A percentile compares a stretch with the other conserved stretches of the same genome.
Evolutionary conservation across 169 alveolate genomes (phyloP).

Genomic region (Plasmodium fragile): DNA sequence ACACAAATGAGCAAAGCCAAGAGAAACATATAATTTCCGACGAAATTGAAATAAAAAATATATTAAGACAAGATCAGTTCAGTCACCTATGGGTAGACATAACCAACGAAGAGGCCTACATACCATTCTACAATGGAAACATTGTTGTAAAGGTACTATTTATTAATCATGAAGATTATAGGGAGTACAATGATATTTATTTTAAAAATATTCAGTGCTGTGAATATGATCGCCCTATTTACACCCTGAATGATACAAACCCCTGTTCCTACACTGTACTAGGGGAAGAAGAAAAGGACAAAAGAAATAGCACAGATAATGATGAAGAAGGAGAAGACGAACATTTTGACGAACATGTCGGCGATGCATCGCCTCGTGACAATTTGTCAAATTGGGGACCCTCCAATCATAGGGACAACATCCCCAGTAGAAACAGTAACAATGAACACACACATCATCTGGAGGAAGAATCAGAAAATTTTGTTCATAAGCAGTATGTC

Average conservation of each 20-base stretch:
- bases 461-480: neutral
- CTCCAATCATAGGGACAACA: slow-evolving; percentile 1
- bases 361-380: neutral
- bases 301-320: slow-evolving; percentile 9
- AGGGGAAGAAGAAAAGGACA: slow-evolving; percentile 17
- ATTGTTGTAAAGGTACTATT: slow-evolving; percentile 68
- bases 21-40: slow-evolving; percentile 21
- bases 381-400: neutral
- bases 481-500: neutral
- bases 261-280: slow-evolving; percentile 26
- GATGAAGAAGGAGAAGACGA: neutral
- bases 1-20: neutral
- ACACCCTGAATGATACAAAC: slow-evolving; percentile 25
- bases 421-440: neutral
- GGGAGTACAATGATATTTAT: slow-evolving; percentile 41
- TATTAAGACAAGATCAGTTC: slow-evolving; percentile 62
- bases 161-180: slow-evolving; percentile 68
- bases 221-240: neutral
- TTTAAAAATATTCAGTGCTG: slow-evolving; percentile 10
- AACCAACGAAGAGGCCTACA: slow-evolving; percentile 50
- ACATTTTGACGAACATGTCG: neutral
- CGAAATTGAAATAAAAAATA: slow-evolving; percentile 70
- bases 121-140: slow-evolving; percentile 28
- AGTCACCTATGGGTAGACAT: slow-evolving; percentile 67
- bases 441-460: neutral